These are phyloP conservation scores for Coemansia sp. DNA, from an alignment of 192 early-diverging fungal genomes.

Conservation along the genomic window DNA sequence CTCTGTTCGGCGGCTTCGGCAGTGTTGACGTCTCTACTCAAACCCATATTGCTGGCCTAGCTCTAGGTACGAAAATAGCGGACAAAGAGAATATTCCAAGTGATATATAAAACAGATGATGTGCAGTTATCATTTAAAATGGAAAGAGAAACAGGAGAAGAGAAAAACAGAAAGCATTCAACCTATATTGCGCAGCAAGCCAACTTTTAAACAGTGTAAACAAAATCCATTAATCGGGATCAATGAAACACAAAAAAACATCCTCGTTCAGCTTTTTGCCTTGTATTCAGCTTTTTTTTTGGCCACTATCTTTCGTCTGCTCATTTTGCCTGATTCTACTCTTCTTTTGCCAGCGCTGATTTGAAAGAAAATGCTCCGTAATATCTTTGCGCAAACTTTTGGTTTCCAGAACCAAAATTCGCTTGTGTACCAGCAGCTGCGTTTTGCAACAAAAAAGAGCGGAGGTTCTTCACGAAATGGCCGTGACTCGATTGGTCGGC, in stretches of 20 bases:
- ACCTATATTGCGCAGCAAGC: too few relatives aligned
- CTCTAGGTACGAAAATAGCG: background rate
- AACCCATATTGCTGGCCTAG: background rate
- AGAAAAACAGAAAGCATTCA: background rate
- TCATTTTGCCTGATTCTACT: background rate
- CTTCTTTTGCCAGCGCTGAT: background rate
- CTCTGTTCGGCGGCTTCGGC: constrained; percentile 8
- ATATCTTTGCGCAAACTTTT: constrained; percentile 7
- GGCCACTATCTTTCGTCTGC: too few relatives aligned
- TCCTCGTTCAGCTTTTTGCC: too few relatives aligned
- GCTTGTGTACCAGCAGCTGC: constrained; percentile 57
- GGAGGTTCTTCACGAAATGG: constrained; percentile 80
- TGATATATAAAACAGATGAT: background rate
- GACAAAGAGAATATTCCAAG: too few relatives aligned
- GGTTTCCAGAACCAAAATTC: constrained; percentile 3
- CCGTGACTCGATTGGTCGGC: constrained; percentile 76
- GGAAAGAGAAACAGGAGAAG: background rate
- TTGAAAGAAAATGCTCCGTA: constrained; percentile 27
- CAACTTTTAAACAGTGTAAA: too few relatives aligned
- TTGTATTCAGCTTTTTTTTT: too few relatives aligned
- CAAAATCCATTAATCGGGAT: too few relatives aligned
- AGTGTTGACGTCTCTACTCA: background rate
- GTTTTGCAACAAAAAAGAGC: constrained; percentile 77
- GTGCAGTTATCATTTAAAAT: too few relatives aligned
- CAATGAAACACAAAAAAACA: too few relatives aligned